Evolutionary conservation across 768 basidiomycete species (phyloP), one percentile per base, ranked within the genome.

Genomic region (Mycena venus): DNA sequence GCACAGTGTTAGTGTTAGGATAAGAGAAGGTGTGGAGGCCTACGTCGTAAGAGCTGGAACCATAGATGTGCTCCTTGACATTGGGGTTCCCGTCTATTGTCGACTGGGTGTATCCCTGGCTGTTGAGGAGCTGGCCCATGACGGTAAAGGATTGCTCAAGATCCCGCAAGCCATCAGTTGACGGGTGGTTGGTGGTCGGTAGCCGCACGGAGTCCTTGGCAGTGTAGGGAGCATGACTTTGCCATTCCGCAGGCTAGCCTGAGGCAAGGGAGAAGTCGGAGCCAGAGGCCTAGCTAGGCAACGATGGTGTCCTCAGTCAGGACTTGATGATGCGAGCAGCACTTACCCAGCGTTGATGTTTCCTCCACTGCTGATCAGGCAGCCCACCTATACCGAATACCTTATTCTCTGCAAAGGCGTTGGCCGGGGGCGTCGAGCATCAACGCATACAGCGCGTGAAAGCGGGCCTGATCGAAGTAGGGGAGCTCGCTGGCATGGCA

Each of bases 311-410:
- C 36, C 4, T 69, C 3, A 53, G 31, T 29, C 34, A 19, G 47
- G 34, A 15, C 14, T 2, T 27, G n/a, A 25, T 21, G 7, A 31
- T 25, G 11, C 10, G 23, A 78, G 29, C 3, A 12, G 31, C 10
- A 7, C 88, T 78, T 76, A 90, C 90, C 88, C 90, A 79, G 90
- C 91, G 78, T 93, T 92, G 77, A 93, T 84, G 6, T 90, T 86
- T 11, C 90, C 90, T 47, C 91, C 91, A 27, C 91, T 91, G 65
- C 91, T 91, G 25, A 92, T 81, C 42, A 92, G 79, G 79, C 91
- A 93, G 44, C 91, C 91, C 31, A 91, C 91, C 80, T 90, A 93
- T 21, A 88, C 87, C 21, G 85, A 90, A n/a, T n/a, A n/a, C n/a
- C n/a, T n/a, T n/a, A n/a, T n/a, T n/a, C n/a, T n/a, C n/a, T n/a